Evolutionary conservation across 495 filamentous ascomycete species (phyloP), one percentile per base, ranked within the genome.

Genomic region (Lasiosphaeris hirsuta): DNA sequence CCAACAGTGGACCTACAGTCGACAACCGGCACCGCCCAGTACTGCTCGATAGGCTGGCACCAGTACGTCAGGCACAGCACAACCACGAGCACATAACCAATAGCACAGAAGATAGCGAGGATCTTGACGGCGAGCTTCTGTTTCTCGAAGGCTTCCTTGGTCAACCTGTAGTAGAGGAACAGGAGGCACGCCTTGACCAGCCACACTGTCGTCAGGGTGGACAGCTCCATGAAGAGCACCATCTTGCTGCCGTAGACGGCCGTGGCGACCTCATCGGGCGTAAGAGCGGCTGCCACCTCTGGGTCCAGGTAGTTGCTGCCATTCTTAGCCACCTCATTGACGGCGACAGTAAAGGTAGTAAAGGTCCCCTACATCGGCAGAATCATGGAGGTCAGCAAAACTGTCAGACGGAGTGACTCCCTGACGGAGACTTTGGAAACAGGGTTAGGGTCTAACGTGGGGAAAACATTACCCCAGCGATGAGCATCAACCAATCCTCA

Each of bases 171-270:
- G 55, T 79, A 83, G 62, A 82, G 72, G 47, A 81, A 65, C 7
- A 83, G 70, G 69, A 83, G 75, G 63, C 75, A 81, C n/a, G 61
- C 63, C 66, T 83, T 83, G 49, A 80, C 69, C 1, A 67, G 63
- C 61, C 72, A 83, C 30, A 80, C 76, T 14, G 72, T 64, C 46
- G 76, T 75, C 46, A 81, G 65, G 72, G 80, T 78, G n/a, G 64
- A 69, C 58, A 78, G 72, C 63, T 81, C 78, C n/a, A 73, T 74
- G 1, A 75, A 66, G 19, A 81, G 54, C 6, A 75, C 73, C 42
- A 78, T 73, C 56, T 76, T 81, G 33, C 72, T 72, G 13, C 75
- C 75, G 51, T 73, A 69, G 35, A 76, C 72, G 5, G 75, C 69
- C 58, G 69, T 70, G 41, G 67, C 46, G n/a, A 74, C 72, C 23